Base-by-base conservation (phyloP, 75 land plant species). In the Picea glauca region DNA sequence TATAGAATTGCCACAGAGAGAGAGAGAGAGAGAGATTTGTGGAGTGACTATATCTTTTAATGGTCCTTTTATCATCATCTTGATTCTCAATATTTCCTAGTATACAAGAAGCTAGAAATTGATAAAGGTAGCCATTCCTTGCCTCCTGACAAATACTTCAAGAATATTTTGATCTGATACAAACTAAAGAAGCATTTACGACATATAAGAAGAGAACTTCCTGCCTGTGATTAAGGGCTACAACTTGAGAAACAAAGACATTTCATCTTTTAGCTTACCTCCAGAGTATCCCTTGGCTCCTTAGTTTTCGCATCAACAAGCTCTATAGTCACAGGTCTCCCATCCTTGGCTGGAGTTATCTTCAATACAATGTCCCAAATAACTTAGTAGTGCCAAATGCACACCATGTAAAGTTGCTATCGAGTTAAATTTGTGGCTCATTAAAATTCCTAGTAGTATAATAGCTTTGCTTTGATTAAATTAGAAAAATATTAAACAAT, bases 261-360 rank as follows among this genome's bases (percentile, higher is more conserved):
- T 35, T 68, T 68, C 6, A 65, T 65, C 5, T 12, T 32, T 15
- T 70, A 61, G 31, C 58, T 83, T 78, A 98, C 99, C 98, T 98
- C 99, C 79, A 98, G 75, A 54, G 94, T 88, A 32, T 93, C 99
- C 81, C 92, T 95, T 26, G 84, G 93, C 88, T 98, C 98, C 88
- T 95, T 98, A 50, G 99, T 98, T 72, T 95, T 98, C 18, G 99
- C 92, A 86, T 98, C 99, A 79, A 90, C 87, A 64, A 98, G 94
- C 80, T 98, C 99, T 78, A 98, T 95, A 1, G 58, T 80, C 12
- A 98, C 99, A 72, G 99, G 99, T 80, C 85, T 95, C 26, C 99
- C 99, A 87, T 98, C 92, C 84, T 86, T 98, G 21, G 99, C 99
- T 38, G 99, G 99, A 60, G 99, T 98, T 20, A 98, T 93, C 99